These are phyloP conservation scores for Protea cynaroides DNA, from an alignment of 164 flowering plant species.

Conservation along the genomic window DNA sequence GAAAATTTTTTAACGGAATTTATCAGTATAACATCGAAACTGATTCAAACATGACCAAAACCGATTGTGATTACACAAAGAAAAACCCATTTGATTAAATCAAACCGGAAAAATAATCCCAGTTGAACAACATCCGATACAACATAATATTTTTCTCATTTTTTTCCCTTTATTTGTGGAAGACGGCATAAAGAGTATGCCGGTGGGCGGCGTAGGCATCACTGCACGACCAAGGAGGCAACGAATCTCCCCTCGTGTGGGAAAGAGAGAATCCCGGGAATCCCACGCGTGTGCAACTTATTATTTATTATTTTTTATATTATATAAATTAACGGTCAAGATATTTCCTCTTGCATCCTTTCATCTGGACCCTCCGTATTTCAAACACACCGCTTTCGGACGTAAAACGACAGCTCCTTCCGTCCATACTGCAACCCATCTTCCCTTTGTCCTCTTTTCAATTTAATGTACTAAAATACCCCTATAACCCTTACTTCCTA, in stretches of 20 bases:
- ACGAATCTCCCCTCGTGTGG: constrained; percentile 7
- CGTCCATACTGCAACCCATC: constrained; percentile 24
- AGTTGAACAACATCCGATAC: no score
- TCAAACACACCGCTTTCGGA: constrained; percentile 12
- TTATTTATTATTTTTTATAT: no score
- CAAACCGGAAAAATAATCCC: no score
- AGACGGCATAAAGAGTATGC: no score
- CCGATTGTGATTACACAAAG: no score
- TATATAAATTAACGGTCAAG: constrained; percentile 19
- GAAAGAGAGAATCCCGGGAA: constrained; percentile 65
- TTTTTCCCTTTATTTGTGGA: no score
- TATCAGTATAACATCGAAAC: no score
- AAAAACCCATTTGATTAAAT: no score
- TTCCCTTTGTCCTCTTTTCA: constrained; percentile 15
- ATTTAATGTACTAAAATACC: constrained; percentile 4
- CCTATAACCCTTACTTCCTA: background rate
- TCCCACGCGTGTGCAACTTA: constrained; percentile 48
- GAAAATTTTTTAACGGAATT: no score
- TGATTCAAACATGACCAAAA: no score
- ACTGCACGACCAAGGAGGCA: background rate
- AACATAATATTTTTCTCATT: no score
- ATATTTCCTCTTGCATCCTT: constrained; percentile 4
- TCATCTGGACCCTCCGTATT: constrained; percentile 15
- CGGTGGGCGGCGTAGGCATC: no score
- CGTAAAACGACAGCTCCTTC: constrained; percentile 27